Conservation (phyloP, 2,329 filamentous ascomycete genomes). For the Pezicula radicicola region DNA sequence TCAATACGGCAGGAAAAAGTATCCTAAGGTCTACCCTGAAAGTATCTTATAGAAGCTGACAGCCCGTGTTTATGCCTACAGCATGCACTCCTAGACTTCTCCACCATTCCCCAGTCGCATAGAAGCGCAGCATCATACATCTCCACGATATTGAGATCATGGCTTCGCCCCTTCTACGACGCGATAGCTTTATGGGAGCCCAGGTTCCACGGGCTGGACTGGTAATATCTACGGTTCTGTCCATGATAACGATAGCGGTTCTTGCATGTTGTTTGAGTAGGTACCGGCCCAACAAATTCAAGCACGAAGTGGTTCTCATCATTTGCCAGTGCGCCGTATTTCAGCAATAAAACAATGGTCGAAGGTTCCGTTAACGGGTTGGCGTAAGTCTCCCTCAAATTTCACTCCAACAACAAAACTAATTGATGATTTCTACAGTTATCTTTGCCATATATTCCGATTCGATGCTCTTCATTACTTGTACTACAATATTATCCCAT, state of each 20-base stretch:
- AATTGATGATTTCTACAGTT: background rate
- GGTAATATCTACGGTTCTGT: background rate
- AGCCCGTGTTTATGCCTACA: no score
- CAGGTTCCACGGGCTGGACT: background rate
- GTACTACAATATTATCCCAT: background rate
- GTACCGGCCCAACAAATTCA: background rate
- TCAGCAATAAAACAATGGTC: background rate
- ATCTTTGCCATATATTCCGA: background rate
- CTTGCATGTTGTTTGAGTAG: background rate
- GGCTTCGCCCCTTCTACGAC: no score
- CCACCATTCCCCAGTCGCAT: no score
- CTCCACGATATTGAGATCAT: no score
- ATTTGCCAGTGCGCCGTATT: background rate
- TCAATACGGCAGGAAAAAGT: no score
- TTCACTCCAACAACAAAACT: background rate
- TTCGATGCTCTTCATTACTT: background rate
- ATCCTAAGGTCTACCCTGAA: no score
- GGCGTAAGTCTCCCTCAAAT: background rate
- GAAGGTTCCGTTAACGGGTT: background rate
- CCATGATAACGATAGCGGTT: background rate
- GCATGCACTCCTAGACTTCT: no score
- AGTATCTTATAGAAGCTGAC: no score
- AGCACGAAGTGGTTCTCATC: background rate
- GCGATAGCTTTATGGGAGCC: no score
- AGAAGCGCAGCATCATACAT: no score